Conservation (phyloP, 176 grass and related monocot species). For the Avena eriantha region DNA sequence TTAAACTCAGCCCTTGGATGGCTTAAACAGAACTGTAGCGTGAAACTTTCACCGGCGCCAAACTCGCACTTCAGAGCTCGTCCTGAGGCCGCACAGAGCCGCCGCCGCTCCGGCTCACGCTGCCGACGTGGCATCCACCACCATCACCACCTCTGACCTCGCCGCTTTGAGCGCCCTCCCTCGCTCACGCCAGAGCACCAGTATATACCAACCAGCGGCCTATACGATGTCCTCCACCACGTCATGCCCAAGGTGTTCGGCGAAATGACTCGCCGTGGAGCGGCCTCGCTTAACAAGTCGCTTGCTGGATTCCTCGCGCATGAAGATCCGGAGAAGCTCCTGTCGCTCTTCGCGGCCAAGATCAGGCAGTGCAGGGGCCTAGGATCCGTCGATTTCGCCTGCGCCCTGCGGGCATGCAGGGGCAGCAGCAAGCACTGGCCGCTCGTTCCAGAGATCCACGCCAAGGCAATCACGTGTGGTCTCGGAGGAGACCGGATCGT, state of each 20-base stretch:
- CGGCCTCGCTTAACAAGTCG: constrained; percentile 25
- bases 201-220: fast-evolving
- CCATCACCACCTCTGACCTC: neutral
- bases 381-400: neutral
- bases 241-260: constrained; percentile 20
- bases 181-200: too few species aligned
- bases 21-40: too few species aligned
- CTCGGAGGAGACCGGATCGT: constrained; percentile 24
- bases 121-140: too few species aligned
- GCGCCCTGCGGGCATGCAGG: constrained; percentile 42
- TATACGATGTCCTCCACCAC: neutral
- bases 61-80: neutral
- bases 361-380: constrained; percentile 26
- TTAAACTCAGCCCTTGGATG: too few species aligned
- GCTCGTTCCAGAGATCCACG: constrained; percentile 36
- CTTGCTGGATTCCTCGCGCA: constrained; percentile 26
- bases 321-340: neutral
- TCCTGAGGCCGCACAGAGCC: neutral
- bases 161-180: too few species aligned
- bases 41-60: too few species aligned
- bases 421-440: constrained; percentile 12
- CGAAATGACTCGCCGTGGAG: constrained; percentile 46
- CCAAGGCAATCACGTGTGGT: constrained; percentile 6
- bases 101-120: neutral
- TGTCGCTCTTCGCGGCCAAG: constrained; percentile 25